A percentile compares a stretch with the other conserved stretches of the same genome.
These are phyloP conservation scores for Podaxis pistillaris DNA, from an alignment of 768 basidiomycete species.

Conservation along the genomic window DNA sequence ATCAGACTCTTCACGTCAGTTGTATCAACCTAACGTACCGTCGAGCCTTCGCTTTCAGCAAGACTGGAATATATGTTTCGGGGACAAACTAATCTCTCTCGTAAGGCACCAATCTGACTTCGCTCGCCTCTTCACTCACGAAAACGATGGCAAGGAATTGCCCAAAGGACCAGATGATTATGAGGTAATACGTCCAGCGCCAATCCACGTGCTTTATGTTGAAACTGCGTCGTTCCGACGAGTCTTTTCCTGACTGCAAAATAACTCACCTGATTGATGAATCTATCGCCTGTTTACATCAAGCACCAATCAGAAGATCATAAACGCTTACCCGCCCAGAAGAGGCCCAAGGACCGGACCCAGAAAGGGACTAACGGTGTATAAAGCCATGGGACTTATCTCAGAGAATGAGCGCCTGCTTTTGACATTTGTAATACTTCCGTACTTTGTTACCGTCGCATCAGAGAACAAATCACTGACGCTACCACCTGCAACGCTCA, in stretches of 20 bases:
- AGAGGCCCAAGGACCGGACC: constrained; percentile 56
- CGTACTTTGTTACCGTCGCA: constrained; percentile 57
- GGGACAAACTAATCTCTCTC: constrained; percentile 49
- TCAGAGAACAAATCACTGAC: constrained; percentile 58
- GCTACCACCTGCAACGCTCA: constrained; percentile 57
- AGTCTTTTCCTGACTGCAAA: neutral
- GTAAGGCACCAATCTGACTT: neutral
- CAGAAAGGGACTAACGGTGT: constrained; percentile 53
- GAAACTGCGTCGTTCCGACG: neutral
- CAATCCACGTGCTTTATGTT: constrained; percentile 48
- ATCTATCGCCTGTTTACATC: constrained; percentile 31
- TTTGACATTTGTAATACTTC: constrained; percentile 6
- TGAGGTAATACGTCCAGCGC: constrained; percentile 78
- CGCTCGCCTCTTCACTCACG: constrained; percentile 31
- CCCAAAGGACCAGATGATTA: constrained; percentile 66
- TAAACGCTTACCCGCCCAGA: constrained; percentile 47
- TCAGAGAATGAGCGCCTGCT: neutral
- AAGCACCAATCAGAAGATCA: neutral
- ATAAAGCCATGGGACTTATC: constrained; percentile 51
- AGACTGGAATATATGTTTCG: constrained; percentile 67
- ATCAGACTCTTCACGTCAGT: constrained; percentile 34
- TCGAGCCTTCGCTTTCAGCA: constrained; percentile 59
- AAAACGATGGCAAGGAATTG: constrained; percentile 50
- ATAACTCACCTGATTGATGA: constrained; percentile 63
- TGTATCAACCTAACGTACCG: constrained; percentile 31